Base-by-base conservation (phyloP, 2,329 filamentous ascomycete species). In the Sarocladium strictum region DNA sequence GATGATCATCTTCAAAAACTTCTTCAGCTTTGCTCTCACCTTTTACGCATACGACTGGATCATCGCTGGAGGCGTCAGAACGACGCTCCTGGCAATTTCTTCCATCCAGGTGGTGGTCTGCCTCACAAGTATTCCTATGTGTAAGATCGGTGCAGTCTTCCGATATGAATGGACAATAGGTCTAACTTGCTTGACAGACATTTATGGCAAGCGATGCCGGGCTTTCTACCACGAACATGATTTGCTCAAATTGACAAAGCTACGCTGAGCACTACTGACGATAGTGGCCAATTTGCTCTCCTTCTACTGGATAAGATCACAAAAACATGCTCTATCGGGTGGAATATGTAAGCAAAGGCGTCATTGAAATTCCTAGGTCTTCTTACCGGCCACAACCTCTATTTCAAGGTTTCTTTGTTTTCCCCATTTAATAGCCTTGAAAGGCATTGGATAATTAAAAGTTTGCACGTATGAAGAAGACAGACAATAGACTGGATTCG, bases 1-100 rank as follows among this genome's bases (percentile, higher is more conserved):
- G 70, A 81, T 94, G 67, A 80, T 96, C 59, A 85, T 96, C 54
- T 96, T 97, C 77, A 97, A 97, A 72, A 96, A 97, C 70, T 80
- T 97, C 58, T 96, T 97, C 73, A 89, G 86, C 58, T 97, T 95
- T 63, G 83, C 84, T 6, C 74, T 97, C 55, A 96, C 92, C 0
- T 95, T 86, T 67, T 87, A 83, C 61, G 90, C 90, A 1, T 96
- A 90, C 63, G 77, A 91, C 55, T 97, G 93, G 92, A 77, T 96
- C 24, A 77, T 87, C 10, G 60, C 72, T 21, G 83, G 83, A 1
- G 81, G 85, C n/a, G 80, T 83, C 57, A 76, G 79, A 47, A 67
- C 69, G 4, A 75, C 73, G 0, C 93, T 97, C 70, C 78, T 87
- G 54, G 78, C 81, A 19, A 79, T 96, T 47, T 85, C 83, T 1